These are phyloP conservation scores for Pseudonectria foliicola DNA, from an alignment of 2,329 filamentous ascomycete genomes.

Conservation along the genomic window DNA sequence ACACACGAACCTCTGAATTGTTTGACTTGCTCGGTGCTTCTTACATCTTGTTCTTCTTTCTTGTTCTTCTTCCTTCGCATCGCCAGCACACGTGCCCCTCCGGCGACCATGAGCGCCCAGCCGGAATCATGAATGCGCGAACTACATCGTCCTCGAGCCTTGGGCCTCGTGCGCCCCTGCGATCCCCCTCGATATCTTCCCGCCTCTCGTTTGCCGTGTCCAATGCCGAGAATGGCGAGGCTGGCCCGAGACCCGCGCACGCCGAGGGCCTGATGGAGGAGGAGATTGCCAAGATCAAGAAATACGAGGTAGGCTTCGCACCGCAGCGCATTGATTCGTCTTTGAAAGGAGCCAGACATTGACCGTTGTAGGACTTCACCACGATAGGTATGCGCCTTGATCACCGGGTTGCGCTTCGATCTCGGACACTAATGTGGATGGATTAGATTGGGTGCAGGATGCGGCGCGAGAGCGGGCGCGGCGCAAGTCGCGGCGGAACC, in stretches of 20 bases:
- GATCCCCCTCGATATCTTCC: constrained; percentile 53
- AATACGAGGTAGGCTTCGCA: constrained; percentile 66
- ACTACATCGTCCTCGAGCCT: constrained; percentile 41
- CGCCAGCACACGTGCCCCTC: not conserved
- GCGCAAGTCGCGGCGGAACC: constrained; percentile 66
- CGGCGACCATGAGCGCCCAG: constrained; percentile 32
- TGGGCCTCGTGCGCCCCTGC: constrained; percentile 29
- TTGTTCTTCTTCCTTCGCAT: not conserved
- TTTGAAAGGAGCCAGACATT: constrained; percentile 6
- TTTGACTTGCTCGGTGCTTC: too few relatives aligned
- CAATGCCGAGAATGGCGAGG: constrained; percentile 55
- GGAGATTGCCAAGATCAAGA: constrained; percentile 95
- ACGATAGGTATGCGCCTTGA: constrained; percentile 60
- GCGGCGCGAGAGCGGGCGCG: constrained; percentile 82
- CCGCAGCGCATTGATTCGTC: constrained; percentile 1
- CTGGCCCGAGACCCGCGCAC: constrained; percentile 39
- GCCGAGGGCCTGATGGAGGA: constrained; percentile 73
- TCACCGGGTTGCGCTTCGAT: constrained; percentile 1
- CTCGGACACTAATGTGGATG: constrained; percentile 22
- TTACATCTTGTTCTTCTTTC: too few relatives aligned
- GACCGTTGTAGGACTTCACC: constrained; percentile 65
- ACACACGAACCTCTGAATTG: too few relatives aligned
- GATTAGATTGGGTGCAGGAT: constrained; percentile 90
- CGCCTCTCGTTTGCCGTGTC: constrained; percentile 63
- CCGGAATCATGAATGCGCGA: constrained; percentile 41